Conservation (phyloP, 2,329 filamentous ascomycete genomes). For the Byssothecium circinans region DNA sequence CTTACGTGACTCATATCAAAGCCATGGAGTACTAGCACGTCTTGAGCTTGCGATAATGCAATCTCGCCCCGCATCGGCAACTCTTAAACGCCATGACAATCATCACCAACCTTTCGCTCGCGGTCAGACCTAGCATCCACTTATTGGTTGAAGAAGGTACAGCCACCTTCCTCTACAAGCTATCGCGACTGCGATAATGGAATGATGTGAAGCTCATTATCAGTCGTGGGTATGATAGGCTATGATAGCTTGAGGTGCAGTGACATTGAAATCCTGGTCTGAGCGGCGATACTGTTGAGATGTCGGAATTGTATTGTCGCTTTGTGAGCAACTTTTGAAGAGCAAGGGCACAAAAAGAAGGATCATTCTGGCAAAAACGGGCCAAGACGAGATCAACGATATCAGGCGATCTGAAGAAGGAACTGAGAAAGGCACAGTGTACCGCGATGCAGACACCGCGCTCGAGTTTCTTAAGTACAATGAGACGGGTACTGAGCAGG, state of each 20-base stretch:
- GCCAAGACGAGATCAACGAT: slow-evolving; percentile 11
- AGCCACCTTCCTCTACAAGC: background rate
- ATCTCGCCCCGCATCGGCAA: slow-evolving; percentile 9
- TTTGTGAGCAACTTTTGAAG: no score
- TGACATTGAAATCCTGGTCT: background rate
- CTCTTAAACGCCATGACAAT: slow-evolving; percentile 1
- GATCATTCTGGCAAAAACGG: slow-evolving; percentile 3
- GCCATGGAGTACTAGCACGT: background rate
- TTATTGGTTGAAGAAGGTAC: background rate
- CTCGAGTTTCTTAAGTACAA: slow-evolving; percentile 19
- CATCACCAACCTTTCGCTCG: background rate
- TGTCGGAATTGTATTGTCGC: background rate
- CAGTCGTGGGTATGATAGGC: background rate
- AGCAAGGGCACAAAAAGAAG: background rate
- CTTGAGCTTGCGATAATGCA: slow-evolving; percentile 3
- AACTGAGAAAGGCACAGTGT: slow-evolving; percentile 6
- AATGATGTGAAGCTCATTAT: background rate
- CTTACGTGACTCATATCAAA: no score
- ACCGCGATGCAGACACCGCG: slow-evolving; percentile 16
- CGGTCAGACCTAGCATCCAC: background rate
- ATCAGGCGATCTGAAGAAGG: slow-evolving; percentile 6
- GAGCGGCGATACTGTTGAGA: background rate
- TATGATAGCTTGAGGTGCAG: background rate
- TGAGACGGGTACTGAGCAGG: slow-evolving; percentile 11
- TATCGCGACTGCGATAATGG: background rate